phyloP scores from a whole-genome alignment of 768 basidiomycete species.

The Trametes cubensis region DNA sequence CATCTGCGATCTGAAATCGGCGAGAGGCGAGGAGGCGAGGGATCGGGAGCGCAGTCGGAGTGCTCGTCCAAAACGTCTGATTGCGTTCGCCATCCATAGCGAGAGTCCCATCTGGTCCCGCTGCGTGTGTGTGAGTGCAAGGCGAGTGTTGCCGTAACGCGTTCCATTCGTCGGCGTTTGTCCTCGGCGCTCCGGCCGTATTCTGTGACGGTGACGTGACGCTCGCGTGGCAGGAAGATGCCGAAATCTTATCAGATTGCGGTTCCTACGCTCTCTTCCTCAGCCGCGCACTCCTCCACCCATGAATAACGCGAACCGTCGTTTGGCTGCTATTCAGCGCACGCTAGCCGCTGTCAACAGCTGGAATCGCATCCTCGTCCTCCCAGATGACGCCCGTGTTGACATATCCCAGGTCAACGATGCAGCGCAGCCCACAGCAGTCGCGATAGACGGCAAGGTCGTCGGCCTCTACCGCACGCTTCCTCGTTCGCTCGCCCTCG shows the following conservation, averaged over 20 bases:
- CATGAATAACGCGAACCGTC: conserved; percentile 15
- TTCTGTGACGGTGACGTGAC: not conserved
- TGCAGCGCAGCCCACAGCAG: conserved; percentile 9
- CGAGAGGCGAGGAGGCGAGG: not conserved
- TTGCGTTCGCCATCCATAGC: not conserved
- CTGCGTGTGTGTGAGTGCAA: not conserved
- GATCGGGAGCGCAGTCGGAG: not conserved
- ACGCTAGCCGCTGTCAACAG: not conserved
- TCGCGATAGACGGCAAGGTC: conserved; percentile 20
- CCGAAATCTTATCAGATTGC: conserved; percentile 22
- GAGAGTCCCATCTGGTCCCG: no score
- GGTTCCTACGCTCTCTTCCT: conserved; percentile 2
- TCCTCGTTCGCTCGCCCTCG: conserved; percentile 21
- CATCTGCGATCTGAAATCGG: not conserved
- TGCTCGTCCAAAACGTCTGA: not conserved
- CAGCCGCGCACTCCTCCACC: not conserved
- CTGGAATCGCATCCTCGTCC: conserved; percentile 16
- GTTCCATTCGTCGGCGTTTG: not conserved
- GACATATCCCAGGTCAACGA: conserved; percentile 9
- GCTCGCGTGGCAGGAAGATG: not conserved
- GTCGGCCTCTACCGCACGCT: conserved; percentile 22
- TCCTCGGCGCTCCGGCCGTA: not conserved
- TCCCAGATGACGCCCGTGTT: conserved; percentile 21
- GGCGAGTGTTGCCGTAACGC: not conserved
- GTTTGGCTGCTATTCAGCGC: conserved; percentile 17